Conservation (phyloP, 192 early-diverging fungal genomes). For the Allomyces macrogynus region DNA sequence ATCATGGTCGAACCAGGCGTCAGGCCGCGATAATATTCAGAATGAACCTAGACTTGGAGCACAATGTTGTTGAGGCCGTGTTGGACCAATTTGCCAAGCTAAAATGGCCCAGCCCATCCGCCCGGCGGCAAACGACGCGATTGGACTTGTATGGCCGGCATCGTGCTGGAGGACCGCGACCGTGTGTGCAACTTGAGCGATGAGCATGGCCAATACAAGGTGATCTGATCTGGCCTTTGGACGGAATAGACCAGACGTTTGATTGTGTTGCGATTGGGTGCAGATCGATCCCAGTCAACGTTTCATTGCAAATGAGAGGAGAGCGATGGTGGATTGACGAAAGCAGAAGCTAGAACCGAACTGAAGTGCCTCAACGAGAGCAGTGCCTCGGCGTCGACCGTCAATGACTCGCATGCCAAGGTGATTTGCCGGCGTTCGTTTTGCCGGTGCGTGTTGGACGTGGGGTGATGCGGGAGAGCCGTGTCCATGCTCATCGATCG, state of each 20-base stretch:
- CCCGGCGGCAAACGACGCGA: neutral
- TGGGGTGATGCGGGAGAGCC: neutral
- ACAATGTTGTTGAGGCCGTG: neutral
- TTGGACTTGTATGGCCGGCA: neutral
- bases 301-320: neutral
- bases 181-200: too few species aligned
- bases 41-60: too few species aligned
- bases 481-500: neutral
- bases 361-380: neutral
- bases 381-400: neutral
- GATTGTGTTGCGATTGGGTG: neutral
- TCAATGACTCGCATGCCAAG: neutral
- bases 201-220: neutral
- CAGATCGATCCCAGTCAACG: neutral
- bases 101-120: neutral
- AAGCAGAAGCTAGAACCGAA: neutral
- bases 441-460: neutral
- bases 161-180: neutral
- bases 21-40: too few species aligned
- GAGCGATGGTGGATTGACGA: neutral
- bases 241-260: neutral
- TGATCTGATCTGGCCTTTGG: neutral
- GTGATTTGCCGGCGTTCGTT: neutral
- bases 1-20: too few species aligned
- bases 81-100: neutral